Evolutionary conservation across 1,284 basidiomycete genomes (phyloP).

Genomic region (Pseudozyma thailandica): DNA sequence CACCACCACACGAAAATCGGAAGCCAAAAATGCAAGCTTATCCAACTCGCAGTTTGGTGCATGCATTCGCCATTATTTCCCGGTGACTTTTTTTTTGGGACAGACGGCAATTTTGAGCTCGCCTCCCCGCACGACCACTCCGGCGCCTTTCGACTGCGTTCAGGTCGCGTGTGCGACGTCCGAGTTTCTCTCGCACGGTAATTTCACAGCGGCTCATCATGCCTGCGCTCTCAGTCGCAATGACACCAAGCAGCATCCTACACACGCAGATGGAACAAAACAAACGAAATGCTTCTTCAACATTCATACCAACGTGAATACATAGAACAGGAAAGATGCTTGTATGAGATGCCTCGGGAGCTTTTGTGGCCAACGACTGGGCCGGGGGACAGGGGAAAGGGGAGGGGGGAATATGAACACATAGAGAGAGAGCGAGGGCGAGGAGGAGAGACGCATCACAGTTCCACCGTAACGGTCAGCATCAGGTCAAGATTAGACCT

Average conservation of each 20-base stretch:
- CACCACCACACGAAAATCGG: no score
- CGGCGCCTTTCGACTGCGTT: no score
- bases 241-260: neutral
- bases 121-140: neutral
- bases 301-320: constrained; percentile 17
- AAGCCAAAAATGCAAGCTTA: constrained; percentile 15
- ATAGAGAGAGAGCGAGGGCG: neutral
- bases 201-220: no score
- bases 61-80: neutral
- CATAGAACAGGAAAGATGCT: constrained; percentile 13
- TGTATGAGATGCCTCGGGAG: constrained; percentile 8
- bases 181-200: neutral
- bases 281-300: neutral
- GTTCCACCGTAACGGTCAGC: neutral
- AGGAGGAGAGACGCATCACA: neutral
- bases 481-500: constrained; percentile 34
- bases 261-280: neutral
- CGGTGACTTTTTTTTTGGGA: constrained; percentile 21
- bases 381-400: constrained; percentile 13
- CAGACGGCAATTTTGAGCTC: constrained; percentile 1
- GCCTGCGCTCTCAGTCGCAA: no score
- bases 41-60: constrained; percentile 7
- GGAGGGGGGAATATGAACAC: neutral
- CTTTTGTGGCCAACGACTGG: constrained; percentile 15
- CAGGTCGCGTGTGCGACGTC: no score